A percentile compares a stretch with the other conserved stretches of the same genome.
Evolutionary conservation across 306 rosid species (phyloP).

Genomic region (Nissolia schottii): DNA sequence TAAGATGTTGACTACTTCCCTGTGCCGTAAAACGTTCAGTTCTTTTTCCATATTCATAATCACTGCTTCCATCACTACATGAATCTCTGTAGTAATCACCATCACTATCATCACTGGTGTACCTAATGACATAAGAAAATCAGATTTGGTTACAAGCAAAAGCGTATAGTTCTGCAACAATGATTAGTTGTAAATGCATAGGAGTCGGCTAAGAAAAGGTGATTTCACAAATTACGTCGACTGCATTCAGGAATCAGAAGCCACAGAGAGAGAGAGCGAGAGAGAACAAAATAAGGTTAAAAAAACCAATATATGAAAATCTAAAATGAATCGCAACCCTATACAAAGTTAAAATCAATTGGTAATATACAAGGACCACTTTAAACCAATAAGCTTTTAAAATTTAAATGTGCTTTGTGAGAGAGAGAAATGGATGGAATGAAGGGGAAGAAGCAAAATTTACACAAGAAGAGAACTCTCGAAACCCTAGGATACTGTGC

Average conservation of each 20-base stretch:
- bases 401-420: background rate
- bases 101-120: conserved; percentile 54
- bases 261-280: background rate
- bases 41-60: conserved; percentile 47
- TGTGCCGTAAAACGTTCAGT: conserved; percentile 26
- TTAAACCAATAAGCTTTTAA: background rate
- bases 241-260: background rate
- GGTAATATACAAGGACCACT: background rate
- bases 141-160: background rate
- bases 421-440: background rate
- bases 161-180: background rate
- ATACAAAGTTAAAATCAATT: background rate
- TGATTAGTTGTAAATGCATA: background rate
- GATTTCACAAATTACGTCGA: background rate
- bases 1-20: conserved; percentile 21
- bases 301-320: background rate
- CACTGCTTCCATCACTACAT: conserved; percentile 78
- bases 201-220: background rate
- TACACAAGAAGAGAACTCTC: background rate
- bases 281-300: background rate
- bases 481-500: background rate
- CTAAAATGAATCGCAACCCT: background rate
- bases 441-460: background rate
- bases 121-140: conserved; percentile 39
- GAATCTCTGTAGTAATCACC: conserved; percentile 57